Percentiles rank a stretch among this genome's conserved stretches.
Conservation (phyloP, 768 basidiomycete genomes). For the Pulveroboletus sp. region DNA sequence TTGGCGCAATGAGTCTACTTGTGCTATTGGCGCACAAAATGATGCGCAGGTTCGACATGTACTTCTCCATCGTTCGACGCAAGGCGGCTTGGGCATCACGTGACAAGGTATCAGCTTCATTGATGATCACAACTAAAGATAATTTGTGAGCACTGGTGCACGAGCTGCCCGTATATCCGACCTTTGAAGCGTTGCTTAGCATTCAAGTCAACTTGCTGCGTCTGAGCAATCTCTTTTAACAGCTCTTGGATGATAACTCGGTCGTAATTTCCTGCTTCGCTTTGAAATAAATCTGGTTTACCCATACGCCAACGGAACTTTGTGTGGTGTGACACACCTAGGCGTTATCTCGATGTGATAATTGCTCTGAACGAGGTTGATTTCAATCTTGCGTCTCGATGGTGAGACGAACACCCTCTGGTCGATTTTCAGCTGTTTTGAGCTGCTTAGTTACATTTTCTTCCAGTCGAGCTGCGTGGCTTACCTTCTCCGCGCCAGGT, state of each 20-base stretch:
- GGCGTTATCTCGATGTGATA: constrained; percentile 98
- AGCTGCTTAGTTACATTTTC: not conserved
- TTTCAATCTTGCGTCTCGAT: constrained; percentile 89
- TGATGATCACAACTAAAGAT: constrained; percentile 87
- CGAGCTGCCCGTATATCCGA: constrained; percentile 24
- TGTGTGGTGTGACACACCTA: constrained; percentile 51
- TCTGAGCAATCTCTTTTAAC: constrained; percentile 97
- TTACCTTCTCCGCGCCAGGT: constrained; percentile 86
- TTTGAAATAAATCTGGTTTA: constrained; percentile 32
- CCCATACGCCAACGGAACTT: not conserved
- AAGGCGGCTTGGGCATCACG: constrained; percentile 97
- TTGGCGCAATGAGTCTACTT: constrained; percentile 92
- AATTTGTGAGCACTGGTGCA: not conserved
- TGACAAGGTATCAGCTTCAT: constrained; percentile 92
- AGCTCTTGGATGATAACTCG: constrained; percentile 95
- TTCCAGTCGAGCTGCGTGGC: constrained; percentile 12
- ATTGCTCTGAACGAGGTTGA: constrained; percentile 97
- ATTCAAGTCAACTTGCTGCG: constrained; percentile 94
- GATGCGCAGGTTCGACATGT: constrained; percentile 96
- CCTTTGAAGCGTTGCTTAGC: constrained; percentile 98
- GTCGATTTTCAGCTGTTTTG: constrained; percentile 87
- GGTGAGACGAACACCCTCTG: constrained; percentile 95
- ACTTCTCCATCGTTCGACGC: constrained; percentile 98
- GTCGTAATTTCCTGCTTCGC: constrained; percentile 95
- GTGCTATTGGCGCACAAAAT: constrained; percentile 97